Conservation (phyloP, 257 asterid species). For the Ilex asprella region DNA sequence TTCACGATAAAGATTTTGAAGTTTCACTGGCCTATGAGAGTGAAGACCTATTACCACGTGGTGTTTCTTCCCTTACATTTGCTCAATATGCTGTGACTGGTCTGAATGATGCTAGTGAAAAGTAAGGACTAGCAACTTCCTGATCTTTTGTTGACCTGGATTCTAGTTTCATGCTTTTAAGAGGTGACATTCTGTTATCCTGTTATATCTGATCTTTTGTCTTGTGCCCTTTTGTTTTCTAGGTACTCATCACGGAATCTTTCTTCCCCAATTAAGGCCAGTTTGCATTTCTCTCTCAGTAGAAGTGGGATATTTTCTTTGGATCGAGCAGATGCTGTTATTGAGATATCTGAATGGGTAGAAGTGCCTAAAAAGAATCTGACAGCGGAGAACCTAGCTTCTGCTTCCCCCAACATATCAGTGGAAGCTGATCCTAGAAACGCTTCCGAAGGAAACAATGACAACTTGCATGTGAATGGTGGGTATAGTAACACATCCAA, state of each 20-base stretch:
- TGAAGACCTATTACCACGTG: constrained; percentile 69
- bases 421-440: constrained; percentile 36
- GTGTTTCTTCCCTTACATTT: constrained; percentile 58
- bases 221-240: constrained; percentile 1
- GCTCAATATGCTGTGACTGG: constrained; percentile 79
- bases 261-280: constrained; percentile 92
- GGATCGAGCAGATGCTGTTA: constrained; percentile 89
- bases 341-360: constrained; percentile 97
- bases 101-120: constrained; percentile 76
- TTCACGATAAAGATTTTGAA: constrained; percentile 85
- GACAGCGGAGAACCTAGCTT: constrained; percentile 73
- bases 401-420: constrained; percentile 52
- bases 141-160: constrained; percentile 13
- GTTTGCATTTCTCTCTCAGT: constrained; percentile 87
- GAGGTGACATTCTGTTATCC: constrained; percentile 14
- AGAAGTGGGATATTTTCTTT: constrained; percentile 82
- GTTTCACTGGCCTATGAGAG: constrained; percentile 87
- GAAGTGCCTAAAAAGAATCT: constrained; percentile 87
- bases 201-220: background rate
- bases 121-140: constrained; percentile 35
- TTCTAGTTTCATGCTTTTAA: constrained; percentile 8
- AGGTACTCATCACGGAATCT: constrained; percentile 90
- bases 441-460: constrained; percentile 52
- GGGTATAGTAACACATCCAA: constrained; percentile 36
- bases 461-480: constrained; percentile 38